These are phyloP conservation scores for Glomus cerebriforme DNA, from an alignment of 192 early-diverging fungal genomes.

Conservation along the genomic window DNA sequence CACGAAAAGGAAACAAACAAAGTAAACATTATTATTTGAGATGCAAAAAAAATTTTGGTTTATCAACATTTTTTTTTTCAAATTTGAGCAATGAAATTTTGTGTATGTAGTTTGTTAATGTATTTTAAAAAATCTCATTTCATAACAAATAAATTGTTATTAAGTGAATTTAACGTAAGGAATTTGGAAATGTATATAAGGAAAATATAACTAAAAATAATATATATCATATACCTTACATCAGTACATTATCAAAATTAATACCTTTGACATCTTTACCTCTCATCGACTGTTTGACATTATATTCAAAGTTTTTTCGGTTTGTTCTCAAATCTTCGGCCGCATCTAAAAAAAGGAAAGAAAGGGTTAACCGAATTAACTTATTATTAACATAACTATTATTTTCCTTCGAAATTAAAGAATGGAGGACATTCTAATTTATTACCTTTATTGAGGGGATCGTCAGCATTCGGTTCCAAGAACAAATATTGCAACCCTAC, in stretches of 20 bases:
- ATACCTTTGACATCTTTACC: slow-evolving; percentile 73
- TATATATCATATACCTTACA: not conserved
- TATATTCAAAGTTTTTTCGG: slow-evolving; percentile 68
- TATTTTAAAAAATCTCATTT: not conserved
- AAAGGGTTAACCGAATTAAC: not conserved
- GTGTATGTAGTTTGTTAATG: not conserved
- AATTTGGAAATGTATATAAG: not conserved
- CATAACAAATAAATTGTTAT: not conserved
- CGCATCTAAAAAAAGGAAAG: slow-evolving; percentile 59
- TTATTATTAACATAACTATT: not conserved
- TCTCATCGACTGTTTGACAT: slow-evolving; percentile 75
- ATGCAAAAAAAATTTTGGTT: not conserved
- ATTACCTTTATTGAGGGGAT: slow-evolving; percentile 93
- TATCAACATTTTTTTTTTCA: not conserved
- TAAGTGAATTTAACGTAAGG: not conserved
- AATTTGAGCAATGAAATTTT: not conserved
- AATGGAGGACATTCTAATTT: not conserved
- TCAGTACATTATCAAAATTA: slow-evolving; percentile 67
- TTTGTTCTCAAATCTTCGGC: slow-evolving; percentile 79
- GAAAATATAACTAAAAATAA: not conserved
- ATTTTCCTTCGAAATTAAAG: not conserved
- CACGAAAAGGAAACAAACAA: not conserved
- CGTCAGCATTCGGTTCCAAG: slow-evolving; percentile 92
- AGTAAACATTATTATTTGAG: not conserved
- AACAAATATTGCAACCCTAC: slow-evolving; percentile 93